Percentiles rank a stretch among this genome's conserved stretches.
phyloP scores from a whole-genome alignment of 2,329 filamentous ascomycete species.

The Lachnellula subtilissima region DNA sequence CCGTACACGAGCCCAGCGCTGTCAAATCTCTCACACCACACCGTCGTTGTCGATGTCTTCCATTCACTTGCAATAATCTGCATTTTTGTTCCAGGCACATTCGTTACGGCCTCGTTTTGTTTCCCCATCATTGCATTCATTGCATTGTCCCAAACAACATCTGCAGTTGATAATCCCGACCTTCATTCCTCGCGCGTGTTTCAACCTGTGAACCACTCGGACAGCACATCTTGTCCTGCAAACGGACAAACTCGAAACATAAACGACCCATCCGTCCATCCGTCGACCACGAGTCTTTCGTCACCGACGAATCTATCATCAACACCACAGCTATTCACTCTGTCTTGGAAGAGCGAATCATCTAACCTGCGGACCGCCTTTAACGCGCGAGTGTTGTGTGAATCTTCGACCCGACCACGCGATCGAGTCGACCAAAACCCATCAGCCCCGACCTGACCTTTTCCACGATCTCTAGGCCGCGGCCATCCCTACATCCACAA shows the following conservation, averaged over 20 bases:
- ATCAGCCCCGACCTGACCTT: slow-evolving; percentile 4
- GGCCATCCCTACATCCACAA: slow-evolving; percentile 7
- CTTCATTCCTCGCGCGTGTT: slow-evolving; percentile 7
- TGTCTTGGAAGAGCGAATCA: neutral
- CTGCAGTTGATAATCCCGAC: neutral
- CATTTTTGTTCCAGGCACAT: slow-evolving; percentile 11
- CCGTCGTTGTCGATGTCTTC: slow-evolving; percentile 7
- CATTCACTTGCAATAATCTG: slow-evolving; percentile 3
- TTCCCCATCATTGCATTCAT: neutral
- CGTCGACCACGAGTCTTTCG: neutral
- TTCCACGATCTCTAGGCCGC: slow-evolving; percentile 16
- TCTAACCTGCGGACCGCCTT: neutral
- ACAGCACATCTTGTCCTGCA: neutral
- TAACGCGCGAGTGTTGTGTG: neutral
- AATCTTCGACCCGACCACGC: slow-evolving; percentile 8
- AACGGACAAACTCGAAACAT: slow-evolving; percentile 8
- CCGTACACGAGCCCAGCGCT: neutral
- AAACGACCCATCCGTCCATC: slow-evolving; percentile 5
- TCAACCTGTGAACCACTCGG: neutral
- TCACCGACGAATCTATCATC: neutral
- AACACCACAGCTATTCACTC: neutral
- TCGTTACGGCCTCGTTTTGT: slow-evolving; percentile 16
- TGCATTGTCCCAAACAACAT: neutral
- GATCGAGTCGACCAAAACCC: slow-evolving; percentile 6
- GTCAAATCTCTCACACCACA: neutral